Conservation (phyloP, 2,329 filamentous ascomycete genomes). For the Colletotrichum costaricense region DNA sequence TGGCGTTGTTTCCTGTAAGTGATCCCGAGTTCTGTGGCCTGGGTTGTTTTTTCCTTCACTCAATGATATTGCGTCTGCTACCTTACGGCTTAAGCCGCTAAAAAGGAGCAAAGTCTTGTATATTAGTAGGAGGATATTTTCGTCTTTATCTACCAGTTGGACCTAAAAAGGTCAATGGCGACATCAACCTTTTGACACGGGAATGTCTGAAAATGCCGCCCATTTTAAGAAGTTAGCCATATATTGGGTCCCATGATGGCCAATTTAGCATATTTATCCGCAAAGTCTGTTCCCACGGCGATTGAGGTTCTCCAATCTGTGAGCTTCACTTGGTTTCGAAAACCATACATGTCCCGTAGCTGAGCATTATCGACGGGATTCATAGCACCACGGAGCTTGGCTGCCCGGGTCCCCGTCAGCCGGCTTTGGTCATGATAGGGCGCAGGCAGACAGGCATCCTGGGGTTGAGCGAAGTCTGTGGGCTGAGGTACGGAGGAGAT, state of each 20-base stretch:
- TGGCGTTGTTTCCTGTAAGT: background rate
- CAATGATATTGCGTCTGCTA: background rate
- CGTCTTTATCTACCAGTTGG: background rate
- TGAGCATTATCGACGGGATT: background rate
- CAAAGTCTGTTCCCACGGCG: too few species aligned
- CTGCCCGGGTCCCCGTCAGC: background rate
- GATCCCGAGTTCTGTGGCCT: background rate
- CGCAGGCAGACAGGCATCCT: too few species aligned
- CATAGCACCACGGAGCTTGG: background rate
- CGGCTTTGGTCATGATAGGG: too few species aligned
- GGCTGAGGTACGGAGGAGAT: background rate
- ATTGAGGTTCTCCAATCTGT: background rate
- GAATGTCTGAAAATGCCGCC: background rate
- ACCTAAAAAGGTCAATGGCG: background rate
- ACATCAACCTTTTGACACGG: background rate
- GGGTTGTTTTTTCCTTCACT: too few species aligned
- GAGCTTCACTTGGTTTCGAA: background rate
- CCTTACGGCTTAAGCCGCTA: background rate
- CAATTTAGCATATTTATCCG: too few species aligned
- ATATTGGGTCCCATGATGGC: background rate
- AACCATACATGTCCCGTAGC: background rate
- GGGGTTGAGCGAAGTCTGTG: background rate
- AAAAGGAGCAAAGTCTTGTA: background rate
- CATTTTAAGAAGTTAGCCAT: background rate
- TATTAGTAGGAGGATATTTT: background rate